Percentiles rank a stretch among this genome's conserved stretches.
Conservation (phyloP, 2,329 filamentous ascomycete species). For the Arachnomyces sp. region DNA sequence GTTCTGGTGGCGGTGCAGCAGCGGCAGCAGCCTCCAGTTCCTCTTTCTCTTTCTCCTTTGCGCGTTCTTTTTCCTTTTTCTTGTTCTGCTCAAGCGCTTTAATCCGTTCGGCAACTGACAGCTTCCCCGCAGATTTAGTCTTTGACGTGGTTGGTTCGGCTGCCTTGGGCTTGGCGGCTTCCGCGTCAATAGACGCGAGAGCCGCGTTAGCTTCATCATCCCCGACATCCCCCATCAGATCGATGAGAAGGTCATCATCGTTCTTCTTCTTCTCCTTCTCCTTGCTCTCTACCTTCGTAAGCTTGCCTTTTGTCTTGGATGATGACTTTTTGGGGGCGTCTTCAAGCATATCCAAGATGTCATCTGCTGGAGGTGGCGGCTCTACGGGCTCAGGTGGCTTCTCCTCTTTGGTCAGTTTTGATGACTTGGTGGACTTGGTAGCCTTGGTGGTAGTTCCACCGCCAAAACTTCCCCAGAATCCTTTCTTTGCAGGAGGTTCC, state of each 20-base stretch:
- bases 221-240: conserved; percentile 26
- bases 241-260: conserved; percentile 27
- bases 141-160: conserved; percentile 29
- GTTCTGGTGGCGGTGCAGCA: conserved; percentile 23
- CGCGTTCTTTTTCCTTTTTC: conserved; percentile 33
- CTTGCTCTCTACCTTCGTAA: conserved; percentile 16
- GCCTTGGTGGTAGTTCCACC: conserved; percentile 32
- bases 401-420: conserved; percentile 19
- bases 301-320: conserved; percentile 14
- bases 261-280: conserved; percentile 16
- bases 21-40: conserved; percentile 29
- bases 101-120: conserved; percentile 48
- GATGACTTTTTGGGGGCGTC: conserved; percentile 26
- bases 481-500: conserved; percentile 26
- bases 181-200: conserved; percentile 30
- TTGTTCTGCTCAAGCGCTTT: conserved; percentile 37
- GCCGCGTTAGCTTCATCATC: conserved; percentile 26
- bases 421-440: conserved; percentile 36
- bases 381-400: conserved; percentile 13
- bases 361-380: conserved; percentile 8
- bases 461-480: conserved; percentile 40
- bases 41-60: conserved; percentile 27
- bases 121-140: conserved; percentile 34
- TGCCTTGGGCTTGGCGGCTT: conserved; percentile 30
- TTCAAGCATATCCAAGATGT: conserved; percentile 27